Conservation (phyloP, 495 filamentous ascomycete species). For the Cetradonia linearis region DNA sequence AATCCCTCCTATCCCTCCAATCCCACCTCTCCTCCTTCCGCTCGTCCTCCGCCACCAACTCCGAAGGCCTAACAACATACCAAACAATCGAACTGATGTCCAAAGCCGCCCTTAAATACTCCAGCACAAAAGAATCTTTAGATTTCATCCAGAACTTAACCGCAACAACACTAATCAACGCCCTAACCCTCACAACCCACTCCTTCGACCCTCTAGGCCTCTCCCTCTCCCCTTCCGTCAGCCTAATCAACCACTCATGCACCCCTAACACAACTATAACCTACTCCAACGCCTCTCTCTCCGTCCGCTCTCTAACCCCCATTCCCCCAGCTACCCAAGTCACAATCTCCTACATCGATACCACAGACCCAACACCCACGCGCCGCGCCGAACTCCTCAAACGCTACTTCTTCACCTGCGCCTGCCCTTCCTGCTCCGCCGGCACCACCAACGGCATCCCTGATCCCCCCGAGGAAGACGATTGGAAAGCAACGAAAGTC, state of each 20-base stretch:
- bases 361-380: constrained; percentile 38
- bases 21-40: constrained; percentile 33
- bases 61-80: constrained; percentile 29
- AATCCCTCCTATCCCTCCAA: constrained; percentile 36
- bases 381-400: constrained; percentile 44
- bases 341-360: constrained; percentile 59
- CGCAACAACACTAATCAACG: constrained; percentile 42
- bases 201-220: constrained; percentile 52
- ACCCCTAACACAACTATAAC: constrained; percentile 54
- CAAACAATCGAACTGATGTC: constrained; percentile 43
- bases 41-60: constrained; percentile 29
- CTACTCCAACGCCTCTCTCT: constrained; percentile 45
- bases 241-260: constrained; percentile 62
- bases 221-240: constrained; percentile 43
- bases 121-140: constrained; percentile 39
- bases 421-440: constrained; percentile 44
- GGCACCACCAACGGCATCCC: constrained; percentile 27
- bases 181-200: constrained; percentile 49
- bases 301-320: constrained; percentile 35
- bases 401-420: constrained; percentile 58
- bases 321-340: constrained; percentile 51
- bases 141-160: constrained; percentile 49
- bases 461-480: constrained; percentile 6
- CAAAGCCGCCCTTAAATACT: constrained; percentile 44
- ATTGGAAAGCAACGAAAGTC: constrained; percentile 12